phyloP scores from a whole-genome alignment of 345 rosid genomes.

The Bretschneidera sinensis region DNA sequence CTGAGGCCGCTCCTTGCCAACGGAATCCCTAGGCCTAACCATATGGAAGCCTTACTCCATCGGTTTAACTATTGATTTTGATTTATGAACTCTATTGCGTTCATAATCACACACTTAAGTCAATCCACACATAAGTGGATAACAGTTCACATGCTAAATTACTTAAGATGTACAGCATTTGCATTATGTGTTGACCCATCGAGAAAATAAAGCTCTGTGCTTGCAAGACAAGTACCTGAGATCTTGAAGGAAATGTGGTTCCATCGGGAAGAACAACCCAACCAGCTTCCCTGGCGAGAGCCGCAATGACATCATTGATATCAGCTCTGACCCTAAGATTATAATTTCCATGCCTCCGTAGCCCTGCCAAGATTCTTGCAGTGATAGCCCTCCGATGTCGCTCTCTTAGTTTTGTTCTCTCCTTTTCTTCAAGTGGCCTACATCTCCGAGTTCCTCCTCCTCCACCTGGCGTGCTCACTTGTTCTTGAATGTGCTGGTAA shows the following conservation, averaged over 20 bases:
- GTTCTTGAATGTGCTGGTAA: slow-evolving; percentile 68
- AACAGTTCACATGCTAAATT: not conserved
- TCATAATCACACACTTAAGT: not conserved
- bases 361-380: slow-evolving; percentile 94
- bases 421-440: slow-evolving; percentile 91
- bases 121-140: not conserved
- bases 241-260: slow-evolving; percentile 91
- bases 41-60: not conserved
- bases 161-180: not conserved
- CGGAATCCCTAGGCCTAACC: not conserved
- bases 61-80: too few species aligned
- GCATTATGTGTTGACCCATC: not conserved
- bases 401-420: slow-evolving; percentile 95
- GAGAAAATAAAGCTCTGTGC: not conserved
- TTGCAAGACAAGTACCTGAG: slow-evolving; percentile 58
- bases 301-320: slow-evolving; percentile 96
- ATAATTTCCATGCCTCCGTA: slow-evolving; percentile 95
- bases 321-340: slow-evolving; percentile 99
- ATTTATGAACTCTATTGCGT: not conserved
- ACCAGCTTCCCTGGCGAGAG: slow-evolving; percentile 99
- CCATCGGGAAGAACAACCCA: slow-evolving; percentile 99
- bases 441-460: slow-evolving; percentile 63
- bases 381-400: slow-evolving; percentile 95
- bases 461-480: slow-evolving; percentile 67
- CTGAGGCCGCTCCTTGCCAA: not conserved